phyloP scores from a whole-genome alignment of 2,329 filamentous ascomycete genomes.

The Hymenoscyphus linearis region DNA sequence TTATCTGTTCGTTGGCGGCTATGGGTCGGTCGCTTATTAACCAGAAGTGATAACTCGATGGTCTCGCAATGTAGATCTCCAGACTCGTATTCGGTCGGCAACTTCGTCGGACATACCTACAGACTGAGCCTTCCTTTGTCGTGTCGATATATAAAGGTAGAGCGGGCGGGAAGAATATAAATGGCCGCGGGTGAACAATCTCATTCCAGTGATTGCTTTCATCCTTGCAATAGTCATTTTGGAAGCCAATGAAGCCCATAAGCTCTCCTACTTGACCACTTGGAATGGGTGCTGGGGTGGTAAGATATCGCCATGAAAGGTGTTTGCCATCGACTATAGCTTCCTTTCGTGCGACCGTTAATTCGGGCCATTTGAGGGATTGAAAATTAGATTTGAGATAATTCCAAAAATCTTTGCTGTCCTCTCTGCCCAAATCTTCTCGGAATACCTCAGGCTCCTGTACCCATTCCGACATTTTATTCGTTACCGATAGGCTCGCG shows the following conservation, averaged over 20 bases:
- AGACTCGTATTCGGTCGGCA: constrained; percentile 86
- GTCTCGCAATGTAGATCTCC: constrained; percentile 73
- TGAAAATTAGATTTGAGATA: constrained; percentile 30
- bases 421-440: constrained; percentile 60
- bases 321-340: constrained; percentile 34
- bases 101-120: constrained; percentile 87
- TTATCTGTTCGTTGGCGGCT: constrained; percentile 56
- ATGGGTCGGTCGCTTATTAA: constrained; percentile 80
- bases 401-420: constrained; percentile 63
- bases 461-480: constrained; percentile 72
- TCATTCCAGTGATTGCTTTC: constrained; percentile 64
- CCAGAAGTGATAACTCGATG: constrained; percentile 85
- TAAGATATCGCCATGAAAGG: constrained; percentile 66
- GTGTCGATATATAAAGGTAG: constrained; percentile 93
- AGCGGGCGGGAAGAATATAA: constrained; percentile 81
- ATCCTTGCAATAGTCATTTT: constrained; percentile 66
- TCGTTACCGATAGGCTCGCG: constrained; percentile 68
- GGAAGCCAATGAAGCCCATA: constrained; percentile 69
- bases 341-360: constrained; percentile 27
- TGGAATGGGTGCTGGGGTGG: constrained; percentile 36
- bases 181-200: constrained; percentile 59
- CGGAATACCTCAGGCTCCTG: constrained; percentile 65
- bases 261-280: constrained; percentile 56
- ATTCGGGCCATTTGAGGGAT: constrained; percentile 26
- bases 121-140: constrained; percentile 74